Percentiles rank a stretch among this genome's conserved stretches.
Evolutionary conservation across 2,329 filamentous ascomycete genomes (phyloP).

Genomic region (Neofusicoccum umdonicola): DNA sequence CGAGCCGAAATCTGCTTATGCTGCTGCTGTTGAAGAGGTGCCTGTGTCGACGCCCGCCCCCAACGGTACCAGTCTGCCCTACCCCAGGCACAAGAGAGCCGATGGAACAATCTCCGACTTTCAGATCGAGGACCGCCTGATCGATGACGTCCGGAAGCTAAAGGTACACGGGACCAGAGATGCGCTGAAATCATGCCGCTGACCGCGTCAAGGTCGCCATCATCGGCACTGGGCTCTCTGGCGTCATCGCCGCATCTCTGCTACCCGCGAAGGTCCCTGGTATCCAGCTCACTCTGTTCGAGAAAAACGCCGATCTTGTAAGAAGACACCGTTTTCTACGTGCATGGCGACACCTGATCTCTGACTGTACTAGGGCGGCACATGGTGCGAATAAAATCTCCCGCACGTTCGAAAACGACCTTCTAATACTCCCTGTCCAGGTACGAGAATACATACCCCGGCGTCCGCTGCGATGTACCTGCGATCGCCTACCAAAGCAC

Average conservation of each 20-base stretch:
- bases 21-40: background rate
- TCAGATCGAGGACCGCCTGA: constrained; percentile 28
- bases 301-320: constrained; percentile 68
- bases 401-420: background rate
- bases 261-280: constrained; percentile 68
- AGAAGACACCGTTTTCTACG: constrained; percentile 28
- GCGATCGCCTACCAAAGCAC: constrained; percentile 69
- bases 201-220: constrained; percentile 53
- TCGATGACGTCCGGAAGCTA: constrained; percentile 32
- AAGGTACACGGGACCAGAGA: constrained; percentile 5
- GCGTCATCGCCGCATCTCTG: constrained; percentile 63
- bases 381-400: background rate
- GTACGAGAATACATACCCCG: constrained; percentile 56
- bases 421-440: constrained; percentile 7
- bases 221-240: constrained; percentile 63
- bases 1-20: constrained; percentile 5
- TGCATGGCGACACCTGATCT: constrained; percentile 1
- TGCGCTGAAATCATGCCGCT: background rate
- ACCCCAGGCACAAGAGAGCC: background rate
- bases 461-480: constrained; percentile 67
- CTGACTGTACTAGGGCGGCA: background rate
- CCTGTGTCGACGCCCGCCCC: background rate
- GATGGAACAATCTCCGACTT: constrained; percentile 23
- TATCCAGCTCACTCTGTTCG: constrained; percentile 63
- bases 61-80: background rate